These are phyloP conservation scores for Xerocomellus amylosporus DNA, from an alignment of 768 basidiomycete genomes.

Conservation along the genomic window DNA sequence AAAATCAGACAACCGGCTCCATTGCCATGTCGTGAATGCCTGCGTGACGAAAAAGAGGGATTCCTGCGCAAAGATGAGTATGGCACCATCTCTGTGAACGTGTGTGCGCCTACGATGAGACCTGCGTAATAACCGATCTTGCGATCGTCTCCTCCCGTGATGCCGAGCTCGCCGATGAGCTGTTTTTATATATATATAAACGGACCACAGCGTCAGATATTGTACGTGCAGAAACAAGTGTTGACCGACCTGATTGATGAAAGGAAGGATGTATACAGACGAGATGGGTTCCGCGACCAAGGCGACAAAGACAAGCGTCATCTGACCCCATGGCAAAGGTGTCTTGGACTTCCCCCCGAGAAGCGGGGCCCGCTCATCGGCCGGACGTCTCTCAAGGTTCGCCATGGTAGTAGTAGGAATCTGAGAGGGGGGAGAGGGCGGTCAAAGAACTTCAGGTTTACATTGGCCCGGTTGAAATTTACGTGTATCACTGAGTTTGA, in stretches of 20 bases:
- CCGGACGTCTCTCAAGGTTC: conserved; percentile 34
- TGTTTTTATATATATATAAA: no score
- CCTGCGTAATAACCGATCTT: conserved; percentile 71
- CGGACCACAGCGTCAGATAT: no score
- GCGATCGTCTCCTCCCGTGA: conserved; percentile 59
- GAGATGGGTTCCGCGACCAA: conserved; percentile 55
- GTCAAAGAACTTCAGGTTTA: no score
- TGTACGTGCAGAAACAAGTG: not conserved
- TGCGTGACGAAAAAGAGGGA: conserved; percentile 62
- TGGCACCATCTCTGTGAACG: not conserved
- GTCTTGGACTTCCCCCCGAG: conserved; percentile 36
- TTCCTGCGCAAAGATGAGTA: conserved; percentile 38
- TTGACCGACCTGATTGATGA: conserved; percentile 53
- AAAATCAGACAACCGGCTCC: conserved; percentile 61
- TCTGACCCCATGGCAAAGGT: conserved; percentile 51
- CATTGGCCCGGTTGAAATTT: no score
- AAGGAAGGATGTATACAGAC: conserved; percentile 55
- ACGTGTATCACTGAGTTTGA: no score
- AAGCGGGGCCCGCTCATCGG: conserved; percentile 45
- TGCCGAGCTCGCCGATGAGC: conserved; percentile 58
- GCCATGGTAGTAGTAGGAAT: not conserved
- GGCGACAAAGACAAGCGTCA: conserved; percentile 45
- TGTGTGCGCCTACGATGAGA: conserved; percentile 42
- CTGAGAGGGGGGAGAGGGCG: not conserved
- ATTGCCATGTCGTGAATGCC: conserved; percentile 56